Percentiles rank a stretch among this genome's conserved stretches.
Conservation (phyloP, 257 asterid genomes). For the Dorcoceras hygrometricum region DNA sequence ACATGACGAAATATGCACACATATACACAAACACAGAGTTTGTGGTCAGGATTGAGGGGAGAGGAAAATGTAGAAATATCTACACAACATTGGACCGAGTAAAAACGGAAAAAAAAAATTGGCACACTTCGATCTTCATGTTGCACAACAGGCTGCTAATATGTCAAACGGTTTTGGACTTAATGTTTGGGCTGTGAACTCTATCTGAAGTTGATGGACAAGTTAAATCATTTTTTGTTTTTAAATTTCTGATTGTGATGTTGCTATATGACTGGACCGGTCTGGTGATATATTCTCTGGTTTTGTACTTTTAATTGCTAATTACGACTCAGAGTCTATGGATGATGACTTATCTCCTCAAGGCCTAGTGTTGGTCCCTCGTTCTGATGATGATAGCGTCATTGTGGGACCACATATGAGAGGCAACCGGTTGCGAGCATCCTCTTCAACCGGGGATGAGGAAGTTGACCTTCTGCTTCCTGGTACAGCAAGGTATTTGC, state of each 20-base stretch:
- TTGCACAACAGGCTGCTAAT: neutral
- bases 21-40: too few relatives aligned
- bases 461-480: slow-evolving; percentile 99
- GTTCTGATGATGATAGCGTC: slow-evolving; percentile 53
- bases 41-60: too few relatives aligned
- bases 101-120: too few relatives aligned
- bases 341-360: slow-evolving; percentile 93
- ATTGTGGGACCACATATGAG: slow-evolving; percentile 86
- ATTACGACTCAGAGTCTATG: slow-evolving; percentile 49
- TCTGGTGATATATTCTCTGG: neutral
- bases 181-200: neutral
- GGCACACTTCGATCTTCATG: neutral
- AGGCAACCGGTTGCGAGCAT: slow-evolving; percentile 86
- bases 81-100: too few relatives aligned
- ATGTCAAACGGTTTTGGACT: neutral
- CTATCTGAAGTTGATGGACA: neutral
- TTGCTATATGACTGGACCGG: too few relatives aligned
- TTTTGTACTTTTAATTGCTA: slow-evolving; percentile 20
- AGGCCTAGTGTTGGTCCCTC: slow-evolving; percentile 93
- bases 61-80: too few relatives aligned
- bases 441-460: slow-evolving; percentile 80
- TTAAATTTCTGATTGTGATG: neutral
- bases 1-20: too few relatives aligned
- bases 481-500: slow-evolving; percentile 90
- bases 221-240: neutral